phyloP scores from a whole-genome alignment of 495 filamentous ascomycete genomes.

The Penicillium arizonense region DNA sequence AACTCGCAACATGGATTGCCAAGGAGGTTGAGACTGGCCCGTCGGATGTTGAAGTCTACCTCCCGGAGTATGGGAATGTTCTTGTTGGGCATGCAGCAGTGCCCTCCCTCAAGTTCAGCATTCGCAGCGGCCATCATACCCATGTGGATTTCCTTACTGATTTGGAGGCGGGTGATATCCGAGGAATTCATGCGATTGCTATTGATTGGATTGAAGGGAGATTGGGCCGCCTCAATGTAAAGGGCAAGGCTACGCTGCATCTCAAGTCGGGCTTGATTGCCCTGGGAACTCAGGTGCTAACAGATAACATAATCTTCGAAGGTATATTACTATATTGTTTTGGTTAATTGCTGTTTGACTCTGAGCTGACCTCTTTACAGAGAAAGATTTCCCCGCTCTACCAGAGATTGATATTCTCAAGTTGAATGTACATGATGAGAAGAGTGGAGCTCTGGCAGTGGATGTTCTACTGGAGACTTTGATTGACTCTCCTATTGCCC shows the following conservation, averaged over 20 bases:
- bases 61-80: slow-evolving; percentile 79
- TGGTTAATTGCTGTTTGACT: background rate
- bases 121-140: slow-evolving; percentile 75
- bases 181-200: slow-evolving; percentile 74
- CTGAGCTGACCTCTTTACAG: slow-evolving; percentile 32
- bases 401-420: slow-evolving; percentile 75
- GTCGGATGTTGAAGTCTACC: slow-evolving; percentile 70
- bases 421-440: slow-evolving; percentile 71
- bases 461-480: slow-evolving; percentile 67
- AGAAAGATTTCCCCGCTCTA: slow-evolving; percentile 66
- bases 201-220: slow-evolving; percentile 84
- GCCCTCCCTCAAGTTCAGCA: slow-evolving; percentile 68
- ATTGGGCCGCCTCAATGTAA: slow-evolving; percentile 62
- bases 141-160: slow-evolving; percentile 75
- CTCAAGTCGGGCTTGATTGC: slow-evolving; percentile 75
- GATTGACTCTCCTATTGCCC: slow-evolving; percentile 71
- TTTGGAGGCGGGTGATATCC: slow-evolving; percentile 70
- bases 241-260: slow-evolving; percentile 65
- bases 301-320: slow-evolving; percentile 72
- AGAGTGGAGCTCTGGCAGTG: slow-evolving; percentile 65
- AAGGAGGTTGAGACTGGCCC: slow-evolving; percentile 65
- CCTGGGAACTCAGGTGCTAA: slow-evolving; percentile 70
- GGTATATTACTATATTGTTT: slow-evolving; percentile 56
- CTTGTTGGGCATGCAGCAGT: slow-evolving; percentile 74
- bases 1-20: slow-evolving; percentile 78